These are phyloP conservation scores for Tillandsia leiboldiana DNA, from an alignment of 176 grass and related monocot species.

Conservation along the genomic window DNA sequence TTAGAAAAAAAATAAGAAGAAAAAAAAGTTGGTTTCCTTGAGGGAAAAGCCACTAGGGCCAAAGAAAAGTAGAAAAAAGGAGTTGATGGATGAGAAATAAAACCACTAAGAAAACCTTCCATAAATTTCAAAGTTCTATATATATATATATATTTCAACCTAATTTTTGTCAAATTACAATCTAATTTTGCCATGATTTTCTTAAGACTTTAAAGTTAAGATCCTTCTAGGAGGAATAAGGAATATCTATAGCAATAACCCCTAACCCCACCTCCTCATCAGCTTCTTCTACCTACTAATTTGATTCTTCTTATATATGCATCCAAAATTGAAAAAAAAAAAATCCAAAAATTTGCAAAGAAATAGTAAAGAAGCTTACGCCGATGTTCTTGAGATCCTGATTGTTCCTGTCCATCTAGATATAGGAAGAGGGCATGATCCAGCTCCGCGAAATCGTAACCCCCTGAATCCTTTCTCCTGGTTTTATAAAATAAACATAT, in stretches of 20 bases:
- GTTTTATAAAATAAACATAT: conserved; percentile 15
- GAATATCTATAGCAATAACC: not conserved
- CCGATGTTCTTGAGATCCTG: conserved; percentile 36
- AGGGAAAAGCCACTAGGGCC: no score
- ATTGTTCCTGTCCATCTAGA: conserved; percentile 43
- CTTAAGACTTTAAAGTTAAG: no score
- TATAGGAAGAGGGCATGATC: conserved; percentile 52
- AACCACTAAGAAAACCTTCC: no score
- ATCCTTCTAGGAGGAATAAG: not conserved
- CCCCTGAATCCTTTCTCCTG: conserved; percentile 36
- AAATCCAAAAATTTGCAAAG: conserved; percentile 1
- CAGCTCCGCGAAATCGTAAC: conserved; percentile 49
- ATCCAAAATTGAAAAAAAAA: not conserved
- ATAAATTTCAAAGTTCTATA: no score
- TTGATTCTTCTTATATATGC: not conserved
- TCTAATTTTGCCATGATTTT: no score
- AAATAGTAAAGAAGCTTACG: conserved; percentile 15
- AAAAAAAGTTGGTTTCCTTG: not conserved
- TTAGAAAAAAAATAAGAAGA: not conserved
- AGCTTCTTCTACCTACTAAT: not conserved
- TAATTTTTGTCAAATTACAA: no score
- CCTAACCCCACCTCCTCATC: not conserved
- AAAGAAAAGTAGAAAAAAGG: no score
- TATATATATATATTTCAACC: no score
- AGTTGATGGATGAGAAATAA: no score